Evolutionary conservation across 495 filamentous ascomycete genomes (phyloP), one percentile per base, ranked within the genome.

Genomic region (Elasticomyces elasticus): DNA sequence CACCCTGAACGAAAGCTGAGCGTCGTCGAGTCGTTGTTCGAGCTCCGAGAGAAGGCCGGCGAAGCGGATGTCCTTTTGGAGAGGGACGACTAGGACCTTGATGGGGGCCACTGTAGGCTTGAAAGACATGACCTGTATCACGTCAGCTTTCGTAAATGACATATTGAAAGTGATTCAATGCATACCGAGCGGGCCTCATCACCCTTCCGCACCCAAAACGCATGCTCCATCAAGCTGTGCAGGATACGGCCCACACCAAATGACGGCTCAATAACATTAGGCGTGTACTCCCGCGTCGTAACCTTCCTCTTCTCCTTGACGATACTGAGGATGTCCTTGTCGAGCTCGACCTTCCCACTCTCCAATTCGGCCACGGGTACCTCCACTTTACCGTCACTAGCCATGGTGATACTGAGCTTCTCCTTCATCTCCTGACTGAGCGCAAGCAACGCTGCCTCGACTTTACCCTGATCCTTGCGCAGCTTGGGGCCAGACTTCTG

Each of bases 231-330:
- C 61, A 89, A 68, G 58, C 79, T 79, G 72, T 88, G 89, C 45
- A 90, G 66, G 33, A 89, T 87, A 46, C 86, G 77, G 45, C 86
- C 86, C 59, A 91, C 87, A 69, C 86, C 85, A 63, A 91, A 91
- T 9, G 86, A 89, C 0, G 86, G 86, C 70, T 91, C 85, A 52
- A 91, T 89, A 25, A 91, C 84, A 59, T 88, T 89, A 25, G 86
- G 86, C 1, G 80, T 88, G 71, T 84, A 89, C 65, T 89, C 85
- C 55, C 86, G 74, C 52, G 79, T 71, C 62, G 86, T 79, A 67
- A 86, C 83, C 20, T 80, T 72, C 23, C 81, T 73, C 25, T 79
- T 87, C 38, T 77, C 74, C 73, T 81, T 83, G 70, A 83, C 81
- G 62, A 89, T 84, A 28, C 71, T 76, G 61, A 89, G 71, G 27